A percentile compares a stretch with the other conserved stretches of the same genome.
phyloP scores from a whole-genome alignment of 352 stramenopile genomes.

The Globisporangium megalacanthum region DNA sequence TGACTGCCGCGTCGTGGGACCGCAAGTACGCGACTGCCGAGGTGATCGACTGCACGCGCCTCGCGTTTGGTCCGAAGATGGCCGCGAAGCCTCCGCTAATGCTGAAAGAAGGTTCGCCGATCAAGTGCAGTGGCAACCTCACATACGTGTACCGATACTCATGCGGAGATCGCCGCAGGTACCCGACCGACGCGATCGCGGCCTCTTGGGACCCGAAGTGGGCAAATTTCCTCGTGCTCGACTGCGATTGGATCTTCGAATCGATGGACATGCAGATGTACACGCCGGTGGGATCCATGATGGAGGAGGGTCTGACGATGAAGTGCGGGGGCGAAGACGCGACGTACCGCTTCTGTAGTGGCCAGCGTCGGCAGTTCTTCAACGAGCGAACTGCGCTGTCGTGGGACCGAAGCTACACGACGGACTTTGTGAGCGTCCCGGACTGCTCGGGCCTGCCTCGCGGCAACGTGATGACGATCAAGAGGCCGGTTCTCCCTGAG shows the following conservation, averaged over 20 bases:
- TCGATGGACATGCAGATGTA: conserved; percentile 10
- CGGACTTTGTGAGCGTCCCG: conserved; percentile 10
- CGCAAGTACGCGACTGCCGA: neutral
- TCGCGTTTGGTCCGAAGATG: conserved; percentile 4
- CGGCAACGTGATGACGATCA: neutral
- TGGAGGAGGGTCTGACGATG: conserved; percentile 4
- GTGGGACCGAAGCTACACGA: conserved; percentile 17
- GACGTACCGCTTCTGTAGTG: conserved; percentile 8
- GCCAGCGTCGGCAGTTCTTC: conserved; percentile 11
- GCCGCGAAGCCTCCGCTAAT: neutral
- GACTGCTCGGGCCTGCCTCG: neutral
- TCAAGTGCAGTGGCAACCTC: neutral
- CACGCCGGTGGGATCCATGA: conserved; percentile 7
- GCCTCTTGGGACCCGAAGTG: conserved; percentile 17
- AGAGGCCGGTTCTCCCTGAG: neutral
- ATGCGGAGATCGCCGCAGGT: conserved; percentile 4
- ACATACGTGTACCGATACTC: conserved; percentile 10
- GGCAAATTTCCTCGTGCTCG: conserved; percentile 5
- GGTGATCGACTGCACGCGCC: conserved; percentile 11
- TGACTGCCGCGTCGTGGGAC: conserved; percentile 7
- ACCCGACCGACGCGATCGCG: conserved; percentile 9
- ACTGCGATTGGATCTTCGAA: conserved; percentile 9
- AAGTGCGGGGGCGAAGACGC: conserved; percentile 1
- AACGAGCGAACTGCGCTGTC: conserved; percentile 11
- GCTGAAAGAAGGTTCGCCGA: conserved; percentile 2